Conservation (phyloP, 345 rosid species). For the Cardamine chenopodiifolia region DNA sequence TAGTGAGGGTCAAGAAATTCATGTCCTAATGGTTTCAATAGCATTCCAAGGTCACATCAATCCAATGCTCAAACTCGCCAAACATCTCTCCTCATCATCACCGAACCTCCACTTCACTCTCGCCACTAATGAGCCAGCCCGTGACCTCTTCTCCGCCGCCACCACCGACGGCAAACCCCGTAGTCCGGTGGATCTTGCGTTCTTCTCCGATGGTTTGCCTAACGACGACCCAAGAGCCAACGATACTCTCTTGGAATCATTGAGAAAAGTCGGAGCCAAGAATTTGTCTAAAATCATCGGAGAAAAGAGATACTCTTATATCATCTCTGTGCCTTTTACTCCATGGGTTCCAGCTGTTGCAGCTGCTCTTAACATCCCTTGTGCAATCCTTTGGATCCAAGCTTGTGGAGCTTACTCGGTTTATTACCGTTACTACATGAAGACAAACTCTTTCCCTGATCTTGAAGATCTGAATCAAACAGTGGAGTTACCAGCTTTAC, state of each 20-base stretch:
- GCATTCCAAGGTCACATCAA: conserved; percentile 40
- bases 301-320: conserved; percentile 38
- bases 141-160: conserved; percentile 34
- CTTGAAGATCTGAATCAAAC: conserved; percentile 35
- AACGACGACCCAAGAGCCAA: conserved; percentile 35
- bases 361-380: conserved; percentile 46
- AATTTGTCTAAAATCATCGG: conserved; percentile 47
- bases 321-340: conserved; percentile 49
- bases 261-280: conserved; percentile 38
- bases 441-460: conserved; percentile 41
- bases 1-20: conserved; percentile 26
- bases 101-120: conserved; percentile 52
- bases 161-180: neutral
- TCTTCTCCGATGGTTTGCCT: conserved; percentile 56
- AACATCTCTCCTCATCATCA: conserved; percentile 38
- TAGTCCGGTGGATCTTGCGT: conserved; percentile 38
- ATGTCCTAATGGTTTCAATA: conserved; percentile 56
- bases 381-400: conserved; percentile 63
- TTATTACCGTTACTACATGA: conserved; percentile 51
- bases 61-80: conserved; percentile 50
- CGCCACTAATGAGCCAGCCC: conserved; percentile 50
- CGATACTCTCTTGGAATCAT: conserved; percentile 23
- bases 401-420: conserved; percentile 50
- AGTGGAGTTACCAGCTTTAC: conserved; percentile 49
- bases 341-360: conserved; percentile 61